Conservation (phyloP, 257 asterid genomes). For the Nicotiana undulata region DNA sequence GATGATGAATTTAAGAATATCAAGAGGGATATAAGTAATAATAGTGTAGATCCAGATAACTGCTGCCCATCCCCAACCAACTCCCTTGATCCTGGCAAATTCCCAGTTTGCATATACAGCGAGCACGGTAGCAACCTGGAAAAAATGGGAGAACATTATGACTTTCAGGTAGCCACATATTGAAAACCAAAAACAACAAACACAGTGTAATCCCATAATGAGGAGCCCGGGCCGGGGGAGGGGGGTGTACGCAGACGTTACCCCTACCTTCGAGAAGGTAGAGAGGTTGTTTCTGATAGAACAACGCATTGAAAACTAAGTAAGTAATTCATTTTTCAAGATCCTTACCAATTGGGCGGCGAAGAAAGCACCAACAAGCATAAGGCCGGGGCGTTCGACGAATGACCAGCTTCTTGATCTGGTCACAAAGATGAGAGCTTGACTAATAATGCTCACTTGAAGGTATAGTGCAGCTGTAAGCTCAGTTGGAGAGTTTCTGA, state of each 20-base stretch:
- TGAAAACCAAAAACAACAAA: not conserved
- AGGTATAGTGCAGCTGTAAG: slow-evolving; percentile 82
- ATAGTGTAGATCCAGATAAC: slow-evolving; percentile 66
- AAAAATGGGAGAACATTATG: not conserved
- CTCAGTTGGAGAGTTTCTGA: slow-evolving; percentile 38
- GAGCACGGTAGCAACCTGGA: slow-evolving; percentile 55
- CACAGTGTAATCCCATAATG: too few relatives aligned
- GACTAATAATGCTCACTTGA: slow-evolving; percentile 93
- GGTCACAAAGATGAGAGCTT: slow-evolving; percentile 84
- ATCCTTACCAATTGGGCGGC: slow-evolving; percentile 59
- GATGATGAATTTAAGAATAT: slow-evolving; percentile 66
- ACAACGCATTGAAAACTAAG: not conserved
- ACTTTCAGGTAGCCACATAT: not conserved
- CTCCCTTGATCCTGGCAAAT: slow-evolving; percentile 65
- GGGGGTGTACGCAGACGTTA: too few relatives aligned
- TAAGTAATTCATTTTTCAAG: not conserved
- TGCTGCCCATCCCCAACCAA: slow-evolving; percentile 95
- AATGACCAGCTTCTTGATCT: slow-evolving; percentile 86
- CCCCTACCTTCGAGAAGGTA: too few relatives aligned
- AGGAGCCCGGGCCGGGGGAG: too few relatives aligned
- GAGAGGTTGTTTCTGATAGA: too few relatives aligned
- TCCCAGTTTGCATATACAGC: slow-evolving; percentile 72
- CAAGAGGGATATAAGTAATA: slow-evolving; percentile 73
- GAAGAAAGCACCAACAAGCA: slow-evolving; percentile 60
- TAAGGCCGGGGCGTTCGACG: slow-evolving; percentile 68